Base-by-base conservation (phyloP, 139 green algal species). In the Auxenochlorella pyrenoidosa region DNA sequence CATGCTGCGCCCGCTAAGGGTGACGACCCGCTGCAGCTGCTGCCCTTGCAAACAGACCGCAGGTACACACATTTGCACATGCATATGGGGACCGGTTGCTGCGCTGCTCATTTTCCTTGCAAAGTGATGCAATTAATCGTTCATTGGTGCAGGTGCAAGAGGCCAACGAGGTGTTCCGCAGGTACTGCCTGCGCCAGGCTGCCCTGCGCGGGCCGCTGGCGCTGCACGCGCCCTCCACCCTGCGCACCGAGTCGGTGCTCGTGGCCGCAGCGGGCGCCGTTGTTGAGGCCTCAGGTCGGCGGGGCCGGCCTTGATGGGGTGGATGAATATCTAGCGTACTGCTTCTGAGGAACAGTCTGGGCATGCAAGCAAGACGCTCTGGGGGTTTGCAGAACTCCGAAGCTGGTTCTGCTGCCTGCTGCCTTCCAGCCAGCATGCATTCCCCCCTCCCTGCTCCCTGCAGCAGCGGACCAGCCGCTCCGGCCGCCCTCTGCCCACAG, bases 151-250 rank as follows among this genome's bases (percentile, higher is more conserved):
- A 85, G 80, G 80, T 85, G 60, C 80, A 85, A 85, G 80, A 85
- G 63, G 80, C 86, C 6, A 66, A 75, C 22, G 86, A 89, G 63
- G 68, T 84, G 44, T 89, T 86, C 82, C 65, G 66, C 26, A 44
- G 44, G 18, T 86, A 86, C 66, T 79, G 65, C 66, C 43, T 81
- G 78, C 71, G 65, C 40, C 71, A 79, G 63, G 71, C 82, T 36
- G 92, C 93, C 88, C 88, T 94, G 82, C 78, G 86, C 24, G 89
- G 66, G 51, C 34, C 51, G 43, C 16, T 51, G 38, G 44, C 22
- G 19, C 5, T 54, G 22, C 44, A 36, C 3, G 18, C 76, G 30
- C 26, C 44, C 32, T 47, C 73, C 41, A 36, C 40, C 28, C 12
- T 75, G 6, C 66, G 66, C 66, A 41, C n/a, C 66, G 66, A 75